A percentile compares a stretch with the other conserved stretches of the same genome.
Evolutionary conservation across 2,329 filamentous ascomycete genomes (phyloP).

Genomic region (Fusarium stilboides): DNA sequence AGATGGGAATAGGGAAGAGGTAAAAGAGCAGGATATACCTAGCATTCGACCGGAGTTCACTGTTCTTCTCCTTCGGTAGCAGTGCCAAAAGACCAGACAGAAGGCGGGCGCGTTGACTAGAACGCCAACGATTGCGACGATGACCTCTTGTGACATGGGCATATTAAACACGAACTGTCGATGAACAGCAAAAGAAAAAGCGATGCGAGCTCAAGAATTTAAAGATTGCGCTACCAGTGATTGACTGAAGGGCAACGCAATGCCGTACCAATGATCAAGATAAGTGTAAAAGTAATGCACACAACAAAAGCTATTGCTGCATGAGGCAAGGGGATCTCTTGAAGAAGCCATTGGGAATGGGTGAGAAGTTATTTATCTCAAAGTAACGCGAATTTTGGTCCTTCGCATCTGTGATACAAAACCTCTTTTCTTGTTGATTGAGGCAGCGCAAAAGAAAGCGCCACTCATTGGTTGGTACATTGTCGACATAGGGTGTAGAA

Average conservation of each 20-base stretch:
- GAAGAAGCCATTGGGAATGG: not conserved
- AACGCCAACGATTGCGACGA: slow-evolving; percentile 11
- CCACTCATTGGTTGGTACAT: no score
- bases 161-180: not conserved
- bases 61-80: not conserved
- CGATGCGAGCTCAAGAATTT: no score
- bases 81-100: slow-evolving; percentile 14
- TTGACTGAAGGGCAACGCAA: no score
- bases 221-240: no score
- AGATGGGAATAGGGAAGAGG: not conserved
- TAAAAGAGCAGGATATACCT: not conserved
- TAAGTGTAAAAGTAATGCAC: not conserved
- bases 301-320: not conserved
- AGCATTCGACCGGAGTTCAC: not conserved
- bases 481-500: no score
- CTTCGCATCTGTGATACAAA: no score
- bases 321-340: not conserved
- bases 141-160: not conserved
- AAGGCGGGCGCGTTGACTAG: slow-evolving; percentile 25
- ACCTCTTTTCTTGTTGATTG: no score
- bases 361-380: not conserved
- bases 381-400: not conserved
- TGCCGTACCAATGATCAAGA: no score
- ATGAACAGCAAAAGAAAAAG: no score
- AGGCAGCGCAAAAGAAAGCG: no score